phyloP scores from a whole-genome alignment of 495 filamentous ascomycete species.

The Neurospora sp. region DNA sequence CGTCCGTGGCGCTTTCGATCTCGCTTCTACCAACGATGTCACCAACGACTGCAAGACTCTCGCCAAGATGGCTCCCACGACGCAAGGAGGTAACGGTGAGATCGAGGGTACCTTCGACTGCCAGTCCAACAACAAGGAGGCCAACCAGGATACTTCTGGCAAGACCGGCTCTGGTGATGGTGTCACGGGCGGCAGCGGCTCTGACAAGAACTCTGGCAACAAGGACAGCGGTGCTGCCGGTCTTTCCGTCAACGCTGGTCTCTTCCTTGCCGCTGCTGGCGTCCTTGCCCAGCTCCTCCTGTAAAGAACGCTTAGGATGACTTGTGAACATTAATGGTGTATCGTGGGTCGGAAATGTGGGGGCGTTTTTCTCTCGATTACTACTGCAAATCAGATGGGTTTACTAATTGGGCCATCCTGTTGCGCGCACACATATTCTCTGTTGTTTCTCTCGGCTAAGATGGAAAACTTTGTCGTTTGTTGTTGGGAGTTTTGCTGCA shows the following conservation, averaged over 20 bases:
- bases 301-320: constrained; percentile 9
- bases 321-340: constrained; percentile 3
- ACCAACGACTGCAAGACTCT: constrained; percentile 36
- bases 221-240: constrained; percentile 24
- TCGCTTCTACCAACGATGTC: constrained; percentile 63
- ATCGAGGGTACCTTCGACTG: constrained; percentile 58
- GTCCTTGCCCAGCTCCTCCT: constrained; percentile 24
- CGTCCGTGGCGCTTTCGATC: constrained; percentile 79
- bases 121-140: constrained; percentile 32
- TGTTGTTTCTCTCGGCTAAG: background rate
- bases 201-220: constrained; percentile 6
- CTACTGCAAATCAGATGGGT: constrained; percentile 1
- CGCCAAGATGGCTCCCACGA: constrained; percentile 25
- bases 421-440: background rate
- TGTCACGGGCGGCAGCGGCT: constrained; percentile 6
- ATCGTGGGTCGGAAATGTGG: background rate
- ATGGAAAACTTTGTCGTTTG: background rate
- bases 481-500: background rate
- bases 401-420: background rate
- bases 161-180: constrained; percentile 13
- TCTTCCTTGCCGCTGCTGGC: constrained; percentile 29
- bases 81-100: constrained; percentile 27
- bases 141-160: constrained; percentile 30
- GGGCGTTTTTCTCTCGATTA: constrained; percentile 1
- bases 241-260: constrained; percentile 26